Percentiles rank a stretch among this genome's conserved stretches.
Evolutionary conservation across 2,329 filamentous ascomycete species (phyloP).

Genomic region (Scytalidium sp.): DNA sequence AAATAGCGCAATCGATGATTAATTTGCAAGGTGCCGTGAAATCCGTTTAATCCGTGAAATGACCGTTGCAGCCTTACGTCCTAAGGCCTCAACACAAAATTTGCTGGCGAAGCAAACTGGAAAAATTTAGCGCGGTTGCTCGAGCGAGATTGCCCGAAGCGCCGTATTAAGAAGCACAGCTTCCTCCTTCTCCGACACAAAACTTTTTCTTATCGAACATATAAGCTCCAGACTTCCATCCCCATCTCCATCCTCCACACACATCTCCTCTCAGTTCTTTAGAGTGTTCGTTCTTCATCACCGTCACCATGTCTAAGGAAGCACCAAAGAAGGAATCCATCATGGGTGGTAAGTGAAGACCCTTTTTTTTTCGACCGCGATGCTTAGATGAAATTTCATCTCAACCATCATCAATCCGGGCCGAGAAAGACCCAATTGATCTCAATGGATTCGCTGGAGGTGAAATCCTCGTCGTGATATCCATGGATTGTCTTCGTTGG

Average conservation of each 20-base stretch:
- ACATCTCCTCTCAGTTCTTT: slow-evolving; percentile 63
- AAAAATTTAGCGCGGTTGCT: background rate
- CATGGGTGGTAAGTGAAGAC: slow-evolving; percentile 65
- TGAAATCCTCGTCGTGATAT: slow-evolving; percentile 5
- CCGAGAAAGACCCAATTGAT: slow-evolving; percentile 12
- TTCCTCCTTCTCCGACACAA: background rate
- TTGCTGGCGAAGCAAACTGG: background rate
- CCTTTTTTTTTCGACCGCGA: slow-evolving; percentile 25
- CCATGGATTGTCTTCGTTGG: slow-evolving; percentile 11
- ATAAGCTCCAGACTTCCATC: slow-evolving; percentile 12
- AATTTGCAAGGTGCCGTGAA: background rate
- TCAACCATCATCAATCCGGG: slow-evolving; percentile 15
- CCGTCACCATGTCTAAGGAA: slow-evolving; percentile 44
- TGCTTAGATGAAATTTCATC: slow-evolving; percentile 15
- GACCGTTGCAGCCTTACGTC: background rate
- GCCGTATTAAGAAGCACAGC: background rate
- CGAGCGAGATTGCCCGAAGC: background rate
- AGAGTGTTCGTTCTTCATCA: slow-evolving; percentile 20
- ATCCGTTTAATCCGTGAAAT: background rate
- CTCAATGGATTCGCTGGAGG: slow-evolving; percentile 21
- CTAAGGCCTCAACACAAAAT: background rate
- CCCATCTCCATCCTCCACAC: slow-evolving; percentile 23
- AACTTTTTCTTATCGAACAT: slow-evolving; percentile 3
- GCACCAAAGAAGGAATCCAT: slow-evolving; percentile 53
- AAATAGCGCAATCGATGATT: too few relatives aligned